Evolutionary conservation across 2,329 filamentous ascomycete genomes (phyloP).

Genomic region (Fusarium sp.): DNA sequence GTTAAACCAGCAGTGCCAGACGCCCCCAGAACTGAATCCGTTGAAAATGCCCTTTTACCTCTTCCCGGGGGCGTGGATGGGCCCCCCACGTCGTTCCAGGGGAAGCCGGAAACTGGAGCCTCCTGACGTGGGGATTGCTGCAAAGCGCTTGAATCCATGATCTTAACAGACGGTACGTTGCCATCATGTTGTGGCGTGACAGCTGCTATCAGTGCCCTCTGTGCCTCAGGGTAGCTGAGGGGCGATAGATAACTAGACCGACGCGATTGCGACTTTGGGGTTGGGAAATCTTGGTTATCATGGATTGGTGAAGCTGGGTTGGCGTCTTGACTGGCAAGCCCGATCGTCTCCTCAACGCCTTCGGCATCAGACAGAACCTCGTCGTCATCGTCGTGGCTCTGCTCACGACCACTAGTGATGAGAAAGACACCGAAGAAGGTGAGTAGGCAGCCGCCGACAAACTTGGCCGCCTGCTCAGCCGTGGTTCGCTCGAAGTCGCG

Average conservation of each 20-base stretch:
- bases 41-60: slow-evolving; percentile 53
- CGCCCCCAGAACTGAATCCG: slow-evolving; percentile 50
- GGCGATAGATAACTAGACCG: slow-evolving; percentile 63
- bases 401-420: slow-evolving; percentile 85
- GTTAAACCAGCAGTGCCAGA: slow-evolving; percentile 20
- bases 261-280: slow-evolving; percentile 53
- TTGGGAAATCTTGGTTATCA: slow-evolving; percentile 34
- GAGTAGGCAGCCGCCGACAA: slow-evolving; percentile 88
- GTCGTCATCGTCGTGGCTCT: slow-evolving; percentile 64
- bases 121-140: slow-evolving; percentile 51
- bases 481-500: slow-evolving; percentile 92
- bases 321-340: slow-evolving; percentile 64
- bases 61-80: slow-evolving; percentile 47
- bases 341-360: slow-evolving; percentile 73
- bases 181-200: slow-evolving; percentile 51
- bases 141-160: slow-evolving; percentile 46
- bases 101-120: slow-evolving; percentile 56
- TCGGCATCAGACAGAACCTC: slow-evolving; percentile 66
- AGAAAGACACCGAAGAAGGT: slow-evolving; percentile 98
- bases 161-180: slow-evolving; percentile 52
- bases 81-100: slow-evolving; percentile 56
- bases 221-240: slow-evolving; percentile 56
- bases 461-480: slow-evolving; percentile 79
- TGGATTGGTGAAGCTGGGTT: slow-evolving; percentile 27
- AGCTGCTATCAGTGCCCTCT: slow-evolving; percentile 47